phyloP scores from a whole-genome alignment of 2,329 filamentous ascomycete genomes.

The Colletotrichum destructivum region DNA sequence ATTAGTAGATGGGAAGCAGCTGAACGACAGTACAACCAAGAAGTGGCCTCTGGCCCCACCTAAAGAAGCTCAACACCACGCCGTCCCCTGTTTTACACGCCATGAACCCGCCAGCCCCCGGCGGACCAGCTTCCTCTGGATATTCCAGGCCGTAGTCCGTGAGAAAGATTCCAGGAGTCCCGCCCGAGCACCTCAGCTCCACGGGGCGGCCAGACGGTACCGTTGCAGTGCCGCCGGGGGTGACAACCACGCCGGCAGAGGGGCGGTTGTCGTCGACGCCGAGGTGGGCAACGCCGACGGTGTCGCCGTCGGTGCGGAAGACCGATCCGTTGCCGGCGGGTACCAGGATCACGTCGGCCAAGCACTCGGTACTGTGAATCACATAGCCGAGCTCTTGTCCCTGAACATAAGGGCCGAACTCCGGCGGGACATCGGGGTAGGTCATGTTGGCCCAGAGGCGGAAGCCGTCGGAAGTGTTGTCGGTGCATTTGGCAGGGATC shows the following conservation, averaged over 20 bases:
- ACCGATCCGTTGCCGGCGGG: constrained; percentile 9
- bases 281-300: constrained; percentile 17
- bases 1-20: constrained; percentile 19
- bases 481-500: neutral
- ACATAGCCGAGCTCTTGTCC: constrained; percentile 19
- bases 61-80: constrained; percentile 14
- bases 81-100: neutral
- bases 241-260: constrained; percentile 16
- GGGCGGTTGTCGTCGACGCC: neutral
- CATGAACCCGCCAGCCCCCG: constrained; percentile 19
- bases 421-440: constrained; percentile 20
- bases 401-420: constrained; percentile 4
- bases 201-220: constrained; percentile 2
- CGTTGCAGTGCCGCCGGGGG: constrained; percentile 9
- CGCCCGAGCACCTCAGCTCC: constrained; percentile 10
- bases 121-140: constrained; percentile 7
- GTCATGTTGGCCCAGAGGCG: constrained; percentile 27
- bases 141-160: neutral
- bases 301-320: constrained; percentile 15
- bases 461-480: neutral
- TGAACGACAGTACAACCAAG: constrained; percentile 17
- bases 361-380: neutral
- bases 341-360: constrained; percentile 8
- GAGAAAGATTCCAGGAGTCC: neutral
- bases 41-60: constrained; percentile 16